Percentiles rank a stretch among this genome's conserved stretches.
Conservation (phyloP, 805 yeast species). For the Cyberlindnera americana region DNA sequence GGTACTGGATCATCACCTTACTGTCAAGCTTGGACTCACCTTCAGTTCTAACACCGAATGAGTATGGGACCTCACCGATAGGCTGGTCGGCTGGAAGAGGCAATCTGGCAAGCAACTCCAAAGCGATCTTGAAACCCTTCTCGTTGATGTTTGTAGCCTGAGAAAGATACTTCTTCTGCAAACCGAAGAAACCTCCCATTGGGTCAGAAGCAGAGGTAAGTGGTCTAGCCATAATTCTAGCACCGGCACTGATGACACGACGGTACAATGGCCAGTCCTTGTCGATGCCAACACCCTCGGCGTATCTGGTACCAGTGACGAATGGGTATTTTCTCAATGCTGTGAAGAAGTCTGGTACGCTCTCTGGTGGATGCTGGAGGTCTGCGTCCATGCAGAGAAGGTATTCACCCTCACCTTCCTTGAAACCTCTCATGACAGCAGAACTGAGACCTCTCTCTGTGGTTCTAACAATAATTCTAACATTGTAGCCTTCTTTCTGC, state of each 20-base stretch:
- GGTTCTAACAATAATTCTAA: constrained; percentile 46
- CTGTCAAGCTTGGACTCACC: constrained; percentile 50
- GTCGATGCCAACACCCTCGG: constrained; percentile 53
- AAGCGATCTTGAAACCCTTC: constrained; percentile 48
- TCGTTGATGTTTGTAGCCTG: constrained; percentile 35
- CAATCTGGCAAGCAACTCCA: constrained; percentile 44
- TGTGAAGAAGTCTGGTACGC: constrained; percentile 42
- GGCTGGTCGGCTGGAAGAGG: constrained; percentile 36
- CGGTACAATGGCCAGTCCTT: constrained; percentile 52
- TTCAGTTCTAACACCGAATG: constrained; percentile 51
- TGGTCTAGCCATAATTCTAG: constrained; percentile 46
- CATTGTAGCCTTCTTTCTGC: constrained; percentile 44
- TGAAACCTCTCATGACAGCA: constrained; percentile 47
- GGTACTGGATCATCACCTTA: constrained; percentile 45
- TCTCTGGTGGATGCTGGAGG: constrained; percentile 51
- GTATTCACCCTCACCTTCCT: constrained; percentile 44
- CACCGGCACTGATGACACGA: constrained; percentile 46
- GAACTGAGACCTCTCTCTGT: constrained; percentile 48
- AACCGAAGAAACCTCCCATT: constrained; percentile 51
- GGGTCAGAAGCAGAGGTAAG: constrained; percentile 50
- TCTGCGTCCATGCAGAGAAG: constrained; percentile 53
- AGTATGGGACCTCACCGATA: constrained; percentile 47
- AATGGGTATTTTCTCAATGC: constrained; percentile 40
- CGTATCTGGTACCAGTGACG: constrained; percentile 48
- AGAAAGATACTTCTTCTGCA: constrained; percentile 41